Evolutionary conservation across 1,284 basidiomycete species (phyloP).

Genomic region (Ustilago cynodontis): DNA sequence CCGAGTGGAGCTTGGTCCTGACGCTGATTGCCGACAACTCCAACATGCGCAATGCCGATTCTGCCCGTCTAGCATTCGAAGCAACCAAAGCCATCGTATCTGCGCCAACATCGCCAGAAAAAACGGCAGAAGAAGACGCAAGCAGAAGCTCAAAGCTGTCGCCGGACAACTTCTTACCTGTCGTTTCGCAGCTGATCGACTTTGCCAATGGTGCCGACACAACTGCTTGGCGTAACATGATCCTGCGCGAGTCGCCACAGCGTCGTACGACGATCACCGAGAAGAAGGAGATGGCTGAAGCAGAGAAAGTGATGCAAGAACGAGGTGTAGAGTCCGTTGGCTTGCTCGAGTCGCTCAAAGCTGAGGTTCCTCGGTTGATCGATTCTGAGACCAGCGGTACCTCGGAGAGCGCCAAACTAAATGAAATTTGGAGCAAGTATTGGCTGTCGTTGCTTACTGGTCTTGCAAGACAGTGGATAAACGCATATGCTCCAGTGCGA

Average conservation of each 20-base stretch:
- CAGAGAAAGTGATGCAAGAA: slow-evolving; percentile 71
- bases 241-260: slow-evolving; percentile 32
- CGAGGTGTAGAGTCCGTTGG: slow-evolving; percentile 86
- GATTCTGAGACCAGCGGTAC: slow-evolving; percentile 24
- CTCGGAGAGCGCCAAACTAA: slow-evolving; percentile 1
- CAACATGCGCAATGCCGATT: slow-evolving; percentile 87
- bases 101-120: slow-evolving; percentile 69
- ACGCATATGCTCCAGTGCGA: slow-evolving; percentile 85
- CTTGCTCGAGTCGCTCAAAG: slow-evolving; percentile 73
- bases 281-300: slow-evolving; percentile 67
- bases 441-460: slow-evolving; percentile 83
- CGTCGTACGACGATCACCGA: slow-evolving; percentile 63
- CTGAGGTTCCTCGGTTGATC: slow-evolving; percentile 57
- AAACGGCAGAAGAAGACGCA: slow-evolving; percentile 69
- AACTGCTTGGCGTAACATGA: slow-evolving; percentile 51
- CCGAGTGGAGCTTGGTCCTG: slow-evolving; percentile 95
- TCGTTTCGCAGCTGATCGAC: slow-evolving; percentile 86
- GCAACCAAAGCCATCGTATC: slow-evolving; percentile 30
- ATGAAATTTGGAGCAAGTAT: slow-evolving; percentile 82
- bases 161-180: slow-evolving; percentile 83
- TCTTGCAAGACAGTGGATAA: slow-evolving; percentile 86
- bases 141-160: slow-evolving; percentile 72
- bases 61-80: slow-evolving; percentile 84
- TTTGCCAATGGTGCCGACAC: slow-evolving; percentile 75
- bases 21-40: slow-evolving; percentile 81